Conservation (phyloP, 441 rosid genomes). For the Flueggea neowawraea region DNA sequence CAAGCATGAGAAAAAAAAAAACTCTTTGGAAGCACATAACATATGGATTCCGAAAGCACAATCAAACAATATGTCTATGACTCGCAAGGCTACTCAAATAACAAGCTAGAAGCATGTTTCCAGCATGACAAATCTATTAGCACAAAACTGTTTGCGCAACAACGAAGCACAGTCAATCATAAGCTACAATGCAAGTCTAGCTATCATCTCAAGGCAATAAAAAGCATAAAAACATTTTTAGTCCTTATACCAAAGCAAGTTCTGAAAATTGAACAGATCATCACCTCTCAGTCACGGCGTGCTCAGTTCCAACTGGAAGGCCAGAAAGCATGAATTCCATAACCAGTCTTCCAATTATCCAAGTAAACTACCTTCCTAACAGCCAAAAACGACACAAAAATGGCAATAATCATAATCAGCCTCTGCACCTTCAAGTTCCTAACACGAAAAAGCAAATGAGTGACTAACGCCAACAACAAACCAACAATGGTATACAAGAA, state of each 20-base stretch:
- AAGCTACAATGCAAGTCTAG: no score
- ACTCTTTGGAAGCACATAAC: no score
- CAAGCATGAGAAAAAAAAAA: no score
- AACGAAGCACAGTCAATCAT: no score
- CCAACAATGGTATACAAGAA: slow-evolving; percentile 88
- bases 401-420: slow-evolving; percentile 45
- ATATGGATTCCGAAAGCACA: no score
- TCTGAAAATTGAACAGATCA: slow-evolving; percentile 5
- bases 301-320: slow-evolving; percentile 76
- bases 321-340: slow-evolving; percentile 88
- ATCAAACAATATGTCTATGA: no score
- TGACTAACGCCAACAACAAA: slow-evolving; percentile 59
- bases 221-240: neutral
- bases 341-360: slow-evolving; percentile 99
- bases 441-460: slow-evolving; percentile 66
- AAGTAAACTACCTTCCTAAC: slow-evolving; percentile 74
- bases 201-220: no score
- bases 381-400: slow-evolving; percentile 76
- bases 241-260: slow-evolving; percentile 7
- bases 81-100: no score
- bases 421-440: slow-evolving; percentile 52
- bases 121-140: no score
- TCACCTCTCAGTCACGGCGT: slow-evolving; percentile 1
- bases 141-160: no score
- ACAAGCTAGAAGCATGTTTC: no score